phyloP scores from a whole-genome alignment of 1,139 yeast genomes.

The Blastobotrys aristatus region DNA sequence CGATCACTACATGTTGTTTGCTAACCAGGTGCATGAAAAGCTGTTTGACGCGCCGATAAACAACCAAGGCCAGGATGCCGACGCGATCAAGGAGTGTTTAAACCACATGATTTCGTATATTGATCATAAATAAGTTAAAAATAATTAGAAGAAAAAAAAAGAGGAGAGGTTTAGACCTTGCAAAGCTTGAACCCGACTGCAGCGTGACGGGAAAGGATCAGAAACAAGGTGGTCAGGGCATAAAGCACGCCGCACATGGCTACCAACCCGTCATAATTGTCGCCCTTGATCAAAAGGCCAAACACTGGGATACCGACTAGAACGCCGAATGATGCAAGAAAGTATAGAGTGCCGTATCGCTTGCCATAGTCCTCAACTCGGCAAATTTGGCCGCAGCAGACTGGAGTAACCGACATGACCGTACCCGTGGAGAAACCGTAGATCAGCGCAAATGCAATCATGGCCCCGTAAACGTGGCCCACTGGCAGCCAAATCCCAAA shows the following conservation, averaged over 20 bases:
- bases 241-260: constrained; percentile 38
- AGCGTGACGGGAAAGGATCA: constrained; percentile 34
- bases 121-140: background rate
- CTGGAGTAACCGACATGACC: constrained; percentile 45
- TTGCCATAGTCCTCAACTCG: constrained; percentile 47
- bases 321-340: constrained; percentile 42
- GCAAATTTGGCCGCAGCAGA: constrained; percentile 49
- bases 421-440: constrained; percentile 53
- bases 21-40: constrained; percentile 9
- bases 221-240: constrained; percentile 30
- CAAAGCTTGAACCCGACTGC: constrained; percentile 35
- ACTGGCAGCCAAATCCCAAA: constrained; percentile 52
- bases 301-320: constrained; percentile 48
- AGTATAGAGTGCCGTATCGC: constrained; percentile 45
- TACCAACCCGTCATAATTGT: constrained; percentile 37
- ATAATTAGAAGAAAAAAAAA: background rate
- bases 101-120: constrained; percentile 10
- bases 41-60: constrained; percentile 12
- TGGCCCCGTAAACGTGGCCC: constrained; percentile 37
- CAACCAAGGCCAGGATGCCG: constrained; percentile 2
- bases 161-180: constrained; percentile 15
- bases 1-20: constrained; percentile 14
- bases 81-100: constrained; percentile 9
- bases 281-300: constrained; percentile 43
- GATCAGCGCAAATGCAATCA: constrained; percentile 45